Conservation (phyloP, 495 filamentous ascomycete species). For the Daldinia caldariorum region DNA sequence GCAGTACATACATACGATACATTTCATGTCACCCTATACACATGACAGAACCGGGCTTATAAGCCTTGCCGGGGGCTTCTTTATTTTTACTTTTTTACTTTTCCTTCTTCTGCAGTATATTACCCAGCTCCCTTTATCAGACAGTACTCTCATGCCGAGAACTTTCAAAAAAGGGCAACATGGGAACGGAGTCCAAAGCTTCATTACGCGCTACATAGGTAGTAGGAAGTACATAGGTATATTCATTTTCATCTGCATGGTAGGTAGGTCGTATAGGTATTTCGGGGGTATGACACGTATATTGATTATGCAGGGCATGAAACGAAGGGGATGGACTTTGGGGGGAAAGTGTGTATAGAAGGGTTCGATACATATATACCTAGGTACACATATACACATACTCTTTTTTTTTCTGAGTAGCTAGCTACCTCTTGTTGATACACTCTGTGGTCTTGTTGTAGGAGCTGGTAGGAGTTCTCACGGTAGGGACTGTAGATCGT, state of each 20-base stretch:
- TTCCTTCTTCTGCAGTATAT: background rate
- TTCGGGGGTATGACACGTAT: conserved; percentile 13
- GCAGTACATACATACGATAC: conserved; percentile 35
- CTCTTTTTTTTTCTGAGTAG: no score
- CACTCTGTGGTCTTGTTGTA: no score
- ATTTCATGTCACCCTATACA: background rate
- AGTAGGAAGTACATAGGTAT: background rate
- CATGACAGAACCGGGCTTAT: background rate
- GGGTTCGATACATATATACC: background rate
- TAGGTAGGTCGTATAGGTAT: conserved; percentile 8
- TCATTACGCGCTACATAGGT: no score
- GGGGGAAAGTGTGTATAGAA: conserved; percentile 12
- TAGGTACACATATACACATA: background rate
- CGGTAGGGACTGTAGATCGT: no score
- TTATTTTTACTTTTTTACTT: background rate
- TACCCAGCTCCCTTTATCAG: conserved; percentile 16
- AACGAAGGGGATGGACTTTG: background rate
- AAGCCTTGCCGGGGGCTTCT: background rate
- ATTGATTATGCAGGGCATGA: background rate
- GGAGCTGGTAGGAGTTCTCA: no score
- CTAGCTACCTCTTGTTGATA: no score
- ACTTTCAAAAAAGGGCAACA: background rate
- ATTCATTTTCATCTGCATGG: background rate
- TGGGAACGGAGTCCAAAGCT: conserved; percentile 23
- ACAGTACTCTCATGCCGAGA: background rate